Evolutionary conservation across 345 rosid species (phyloP).

Genomic region (Salix dunnii): DNA sequence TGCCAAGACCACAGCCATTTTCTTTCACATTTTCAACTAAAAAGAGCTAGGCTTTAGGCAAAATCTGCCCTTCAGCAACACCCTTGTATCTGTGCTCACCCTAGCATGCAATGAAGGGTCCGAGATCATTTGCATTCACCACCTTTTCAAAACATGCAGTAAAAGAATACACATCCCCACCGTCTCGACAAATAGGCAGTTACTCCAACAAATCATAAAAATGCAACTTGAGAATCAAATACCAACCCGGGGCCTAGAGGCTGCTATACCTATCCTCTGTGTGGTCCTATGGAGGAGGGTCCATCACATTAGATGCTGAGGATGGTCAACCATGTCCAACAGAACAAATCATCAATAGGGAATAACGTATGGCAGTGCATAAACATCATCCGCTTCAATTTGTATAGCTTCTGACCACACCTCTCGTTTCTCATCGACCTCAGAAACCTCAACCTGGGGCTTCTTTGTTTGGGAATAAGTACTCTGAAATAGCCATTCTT

Average conservation of each 20-base stretch:
- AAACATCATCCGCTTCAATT: conserved; percentile 56
- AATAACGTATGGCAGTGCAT: conserved; percentile 73
- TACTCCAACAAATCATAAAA: conserved; percentile 1
- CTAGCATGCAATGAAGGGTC: neutral
- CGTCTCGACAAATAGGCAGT: neutral
- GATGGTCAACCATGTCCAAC: conserved; percentile 11
- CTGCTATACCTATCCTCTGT: conserved; percentile 1
- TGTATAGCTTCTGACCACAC: conserved; percentile 67
- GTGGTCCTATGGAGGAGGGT: neutral
- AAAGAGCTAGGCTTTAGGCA: conserved; percentile 24
- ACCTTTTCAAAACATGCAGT: too few relatives aligned
- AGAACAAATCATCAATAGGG: conserved; percentile 45
- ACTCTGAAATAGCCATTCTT: conserved; percentile 55
- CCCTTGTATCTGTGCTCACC: neutral
- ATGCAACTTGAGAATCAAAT: conserved; percentile 13
- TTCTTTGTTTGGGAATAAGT: conserved; percentile 25
- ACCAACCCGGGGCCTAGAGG: conserved; percentile 3
- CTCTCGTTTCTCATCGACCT: conserved; percentile 26
- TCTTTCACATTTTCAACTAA: conserved; percentile 30
- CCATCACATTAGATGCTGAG: neutral
- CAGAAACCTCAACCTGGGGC: conserved; percentile 27
- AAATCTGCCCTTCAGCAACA: neutral
- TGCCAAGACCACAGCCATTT: conserved; percentile 20
- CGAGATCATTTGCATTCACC: neutral
- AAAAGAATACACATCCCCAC: neutral